A percentile compares a stretch with the other conserved stretches of the same genome.
Evolutionary conservation across 2,329 filamentous ascomycete genomes (phyloP).

Genomic region (Xylaria sp.): DNA sequence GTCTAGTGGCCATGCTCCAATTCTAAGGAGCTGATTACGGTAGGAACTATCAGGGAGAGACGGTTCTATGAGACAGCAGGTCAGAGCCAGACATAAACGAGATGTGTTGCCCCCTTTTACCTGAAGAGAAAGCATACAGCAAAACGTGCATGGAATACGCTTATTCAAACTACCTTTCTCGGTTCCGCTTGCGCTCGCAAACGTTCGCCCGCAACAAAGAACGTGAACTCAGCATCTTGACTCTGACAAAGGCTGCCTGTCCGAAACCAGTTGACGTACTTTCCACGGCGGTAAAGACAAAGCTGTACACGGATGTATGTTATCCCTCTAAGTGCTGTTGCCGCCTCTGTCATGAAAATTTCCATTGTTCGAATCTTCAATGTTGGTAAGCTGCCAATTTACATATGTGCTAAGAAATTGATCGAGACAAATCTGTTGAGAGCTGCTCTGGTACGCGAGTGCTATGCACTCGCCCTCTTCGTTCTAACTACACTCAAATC

Average conservation of each 20-base stretch:
- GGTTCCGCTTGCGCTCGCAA: slow-evolving; percentile 12
- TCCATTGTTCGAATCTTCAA: slow-evolving; percentile 24
- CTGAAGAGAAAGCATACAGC: not conserved
- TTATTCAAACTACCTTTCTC: not conserved
- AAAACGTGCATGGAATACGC: not conserved
- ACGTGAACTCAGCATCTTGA: not conserved
- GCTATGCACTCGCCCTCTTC: slow-evolving; percentile 1
- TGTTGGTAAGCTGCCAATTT: not conserved
- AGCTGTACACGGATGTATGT: slow-evolving; percentile 68
- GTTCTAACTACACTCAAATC: no score
- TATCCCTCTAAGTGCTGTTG: not conserved
- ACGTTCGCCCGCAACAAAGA: slow-evolving; percentile 31
- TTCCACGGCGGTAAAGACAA: slow-evolving; percentile 73
- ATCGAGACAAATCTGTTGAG: not conserved
- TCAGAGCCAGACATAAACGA: no score
- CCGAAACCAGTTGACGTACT: slow-evolving; percentile 50
- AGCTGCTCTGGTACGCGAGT: not conserved
- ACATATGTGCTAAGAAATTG: not conserved
- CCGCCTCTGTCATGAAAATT: not conserved
- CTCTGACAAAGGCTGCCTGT: slow-evolving; percentile 28
- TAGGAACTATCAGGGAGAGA: no score
- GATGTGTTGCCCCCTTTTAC: not conserved
- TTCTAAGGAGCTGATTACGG: no score
- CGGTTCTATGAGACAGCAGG: no score
- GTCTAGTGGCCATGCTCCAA: no score